A percentile compares a stretch with the other conserved stretches of the same genome.
Conservation (phyloP, 108 stramenopile genomes). For the Nannochloropsis granulata region DNA sequence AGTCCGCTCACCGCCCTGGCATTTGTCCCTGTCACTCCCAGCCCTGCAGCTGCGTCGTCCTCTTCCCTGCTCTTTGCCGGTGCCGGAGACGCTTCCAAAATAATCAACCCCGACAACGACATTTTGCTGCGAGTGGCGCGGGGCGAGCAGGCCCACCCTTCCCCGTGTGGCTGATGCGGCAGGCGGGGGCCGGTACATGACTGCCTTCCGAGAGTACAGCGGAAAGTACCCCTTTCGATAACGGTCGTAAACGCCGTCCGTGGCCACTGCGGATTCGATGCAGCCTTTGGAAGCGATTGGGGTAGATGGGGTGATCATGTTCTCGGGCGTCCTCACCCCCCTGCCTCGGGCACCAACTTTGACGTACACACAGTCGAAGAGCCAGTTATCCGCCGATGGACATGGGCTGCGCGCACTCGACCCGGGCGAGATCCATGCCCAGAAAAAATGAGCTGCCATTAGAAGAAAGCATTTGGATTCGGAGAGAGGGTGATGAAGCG, state of each 20-base stretch:
- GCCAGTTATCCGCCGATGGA: slow-evolving; percentile 50
- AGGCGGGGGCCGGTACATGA: slow-evolving; percentile 99
- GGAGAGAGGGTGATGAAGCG: too few relatives aligned
- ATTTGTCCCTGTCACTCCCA: too few relatives aligned
- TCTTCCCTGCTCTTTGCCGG: not conserved
- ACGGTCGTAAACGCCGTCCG: slow-evolving; percentile 77
- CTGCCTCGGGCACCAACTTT: slow-evolving; percentile 82
- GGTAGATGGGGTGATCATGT: slow-evolving; percentile 95
- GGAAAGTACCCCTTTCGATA: slow-evolving; percentile 80
- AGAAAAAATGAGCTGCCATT: too few relatives aligned
- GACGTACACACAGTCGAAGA: slow-evolving; percentile 81
- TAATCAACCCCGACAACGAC: slow-evolving; percentile 36
- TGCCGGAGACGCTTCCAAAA: not conserved
- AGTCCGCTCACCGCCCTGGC: too few relatives aligned
- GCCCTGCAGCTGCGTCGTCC: too few relatives aligned
- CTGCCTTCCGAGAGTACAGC: slow-evolving; percentile 80
- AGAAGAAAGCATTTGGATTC: too few relatives aligned
- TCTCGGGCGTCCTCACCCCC: slow-evolving; percentile 92
- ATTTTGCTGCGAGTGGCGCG: slow-evolving; percentile 85
- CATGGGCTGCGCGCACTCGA: too few relatives aligned
- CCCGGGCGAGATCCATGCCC: too few relatives aligned
- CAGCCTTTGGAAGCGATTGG: slow-evolving; percentile 86
- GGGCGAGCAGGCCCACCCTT: slow-evolving; percentile 72
- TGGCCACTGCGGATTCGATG: slow-evolving; percentile 76
- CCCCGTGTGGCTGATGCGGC: slow-evolving; percentile 98